These are phyloP conservation scores for Tylopilus cervinicoccineus DNA, from an alignment of 768 basidiomycete genomes.

Conservation along the genomic window DNA sequence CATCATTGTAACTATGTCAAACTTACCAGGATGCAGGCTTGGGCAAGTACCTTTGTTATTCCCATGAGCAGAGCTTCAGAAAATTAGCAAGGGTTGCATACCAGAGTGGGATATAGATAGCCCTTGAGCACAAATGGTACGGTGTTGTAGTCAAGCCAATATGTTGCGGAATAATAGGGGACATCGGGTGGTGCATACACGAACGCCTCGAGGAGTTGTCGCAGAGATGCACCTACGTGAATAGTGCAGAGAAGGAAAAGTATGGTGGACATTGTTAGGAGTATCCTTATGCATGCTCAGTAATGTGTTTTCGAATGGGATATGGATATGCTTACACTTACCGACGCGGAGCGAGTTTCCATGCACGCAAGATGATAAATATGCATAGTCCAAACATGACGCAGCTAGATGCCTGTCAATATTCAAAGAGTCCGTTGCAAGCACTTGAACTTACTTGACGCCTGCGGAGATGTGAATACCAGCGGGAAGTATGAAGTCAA, in stretches of 20 bases:
- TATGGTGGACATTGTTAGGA: not conserved
- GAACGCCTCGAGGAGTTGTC: slow-evolving; percentile 2
- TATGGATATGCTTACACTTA: not conserved
- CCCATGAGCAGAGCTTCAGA: not conserved
- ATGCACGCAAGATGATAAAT: not conserved
- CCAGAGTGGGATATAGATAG: not conserved
- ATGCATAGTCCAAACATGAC: not conserved
- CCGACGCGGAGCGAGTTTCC: not conserved
- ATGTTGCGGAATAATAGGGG: not conserved
- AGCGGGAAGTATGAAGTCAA: not conserved
- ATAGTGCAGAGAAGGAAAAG: not conserved
- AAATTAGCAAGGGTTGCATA: not conserved
- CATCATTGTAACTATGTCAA: not conserved
- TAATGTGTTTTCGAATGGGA: too few relatives aligned
- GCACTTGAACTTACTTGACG: not conserved
- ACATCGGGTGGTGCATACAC: not conserved
- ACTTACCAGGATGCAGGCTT: not conserved
- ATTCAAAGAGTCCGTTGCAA: too few relatives aligned
- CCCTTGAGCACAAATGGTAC: not conserved
- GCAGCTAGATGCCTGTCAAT: not conserved
- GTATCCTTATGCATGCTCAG: not conserved
- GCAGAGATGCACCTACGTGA: not conserved
- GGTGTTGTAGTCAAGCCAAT: not conserved
- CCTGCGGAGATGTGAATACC: not conserved
- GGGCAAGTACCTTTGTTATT: not conserved